A percentile compares a stretch with the other conserved stretches of the same genome.
phyloP scores from a whole-genome alignment of 257 asterid genomes.

The Penstemon eatonii region DNA sequence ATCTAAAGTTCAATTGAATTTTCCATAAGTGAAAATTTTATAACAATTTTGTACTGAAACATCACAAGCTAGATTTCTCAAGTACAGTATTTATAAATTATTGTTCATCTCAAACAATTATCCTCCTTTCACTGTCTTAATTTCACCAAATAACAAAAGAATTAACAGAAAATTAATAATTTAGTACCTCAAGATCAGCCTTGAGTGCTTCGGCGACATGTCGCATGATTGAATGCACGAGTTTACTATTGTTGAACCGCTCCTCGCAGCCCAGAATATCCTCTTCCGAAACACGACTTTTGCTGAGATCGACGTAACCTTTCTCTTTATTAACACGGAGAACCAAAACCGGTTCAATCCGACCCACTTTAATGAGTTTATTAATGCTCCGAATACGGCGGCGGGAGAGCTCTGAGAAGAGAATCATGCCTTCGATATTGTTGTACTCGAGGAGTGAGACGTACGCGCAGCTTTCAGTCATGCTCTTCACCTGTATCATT shows the following conservation, averaged over 20 bases:
- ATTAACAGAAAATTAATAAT: neutral
- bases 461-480: slow-evolving; percentile 99
- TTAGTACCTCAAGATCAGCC: slow-evolving; percentile 71
- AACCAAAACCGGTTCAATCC: slow-evolving; percentile 96
- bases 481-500: slow-evolving; percentile 93
- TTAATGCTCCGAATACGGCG: slow-evolving; percentile 96
- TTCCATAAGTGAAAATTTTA: too few relatives aligned
- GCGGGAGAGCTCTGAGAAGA: slow-evolving; percentile 95
- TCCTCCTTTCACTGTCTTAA: neutral
- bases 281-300: slow-evolving; percentile 95
- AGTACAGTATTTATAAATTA: too few relatives aligned
- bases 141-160: neutral
- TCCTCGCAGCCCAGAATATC: slow-evolving; percentile 89
- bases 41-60: too few relatives aligned
- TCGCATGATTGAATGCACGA: slow-evolving; percentile 95
- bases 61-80: too few relatives aligned
- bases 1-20: too few relatives aligned
- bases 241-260: slow-evolving; percentile 93
- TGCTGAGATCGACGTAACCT: slow-evolving; percentile 95
- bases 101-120: too few relatives aligned
- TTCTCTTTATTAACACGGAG: slow-evolving; percentile 94
- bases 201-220: slow-evolving; percentile 94
- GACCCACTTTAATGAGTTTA: slow-evolving; percentile 86
- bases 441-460: slow-evolving; percentile 89
- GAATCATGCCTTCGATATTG: slow-evolving; percentile 95